Percentiles rank a stretch among this genome's conserved stretches.
Conservation (phyloP, 129 eudicot genomes). For the Flaveria bidentis region DNA sequence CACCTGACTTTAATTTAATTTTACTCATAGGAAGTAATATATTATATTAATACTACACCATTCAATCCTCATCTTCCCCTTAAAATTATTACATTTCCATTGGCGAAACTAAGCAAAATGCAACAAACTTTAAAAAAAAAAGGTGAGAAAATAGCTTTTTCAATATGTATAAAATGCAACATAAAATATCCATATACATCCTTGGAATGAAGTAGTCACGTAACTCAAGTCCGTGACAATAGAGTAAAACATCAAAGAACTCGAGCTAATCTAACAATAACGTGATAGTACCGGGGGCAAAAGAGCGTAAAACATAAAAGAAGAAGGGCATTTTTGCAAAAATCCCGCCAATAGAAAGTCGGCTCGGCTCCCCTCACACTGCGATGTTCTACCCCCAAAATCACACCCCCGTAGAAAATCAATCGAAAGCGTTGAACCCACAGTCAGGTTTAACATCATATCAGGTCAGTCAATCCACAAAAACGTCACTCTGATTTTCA, state of each 20-base stretch:
- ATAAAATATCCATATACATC: too few species aligned
- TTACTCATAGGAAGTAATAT: too few species aligned
- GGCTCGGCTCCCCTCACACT: slow-evolving; percentile 15
- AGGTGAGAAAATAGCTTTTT: too few species aligned
- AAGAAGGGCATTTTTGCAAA: slow-evolving; percentile 23
- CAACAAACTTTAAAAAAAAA: neutral
- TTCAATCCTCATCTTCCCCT: neutral
- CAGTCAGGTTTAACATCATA: slow-evolving; percentile 1
- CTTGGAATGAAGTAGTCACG: too few species aligned
- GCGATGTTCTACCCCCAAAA: slow-evolving; percentile 21
- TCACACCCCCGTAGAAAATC: slow-evolving; percentile 16
- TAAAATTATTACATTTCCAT: neutral
- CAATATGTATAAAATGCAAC: too few species aligned
- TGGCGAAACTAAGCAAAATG: neutral
- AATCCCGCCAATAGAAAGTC: slow-evolving; percentile 29
- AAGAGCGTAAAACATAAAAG: slow-evolving; percentile 7
- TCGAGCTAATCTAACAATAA: neutral
- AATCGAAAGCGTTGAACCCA: slow-evolving; percentile 22
- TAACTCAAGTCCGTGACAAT: too few species aligned
- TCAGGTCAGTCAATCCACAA: slow-evolving; percentile 23
- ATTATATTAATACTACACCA: neutral
- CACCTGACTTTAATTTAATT: too few species aligned
- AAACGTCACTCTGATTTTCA: neutral
- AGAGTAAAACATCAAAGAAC: neutral
- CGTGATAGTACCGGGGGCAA: neutral